Evolutionary conservation across 2,329 filamentous ascomycete species (phyloP), one percentile per base, ranked within the genome.

Genomic region (Penicillium freii): DNA sequence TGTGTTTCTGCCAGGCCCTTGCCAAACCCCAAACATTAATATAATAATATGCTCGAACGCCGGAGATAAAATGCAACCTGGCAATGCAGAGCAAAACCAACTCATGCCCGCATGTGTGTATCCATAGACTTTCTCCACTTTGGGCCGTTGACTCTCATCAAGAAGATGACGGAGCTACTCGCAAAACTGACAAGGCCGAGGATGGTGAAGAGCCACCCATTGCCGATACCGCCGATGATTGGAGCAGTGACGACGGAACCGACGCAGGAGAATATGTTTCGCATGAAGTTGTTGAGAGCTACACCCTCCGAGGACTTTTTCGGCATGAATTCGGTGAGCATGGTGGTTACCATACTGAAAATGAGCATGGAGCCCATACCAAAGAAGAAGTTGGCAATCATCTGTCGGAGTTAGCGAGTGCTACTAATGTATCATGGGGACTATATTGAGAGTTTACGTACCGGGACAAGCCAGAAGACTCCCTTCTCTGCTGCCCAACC

Each of bases 241-340:
- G 90, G 90, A 59, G 87, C 82, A 0, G 87, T 84, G 19, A 92
- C 83, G 33, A 92, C 73, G 43, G 83, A 82, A 10, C 88, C 90
- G 1, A 90, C 80, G 60, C 88, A 92, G 49, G 84, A 86, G 66
- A 92, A 87, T 39, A 92, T 90, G 65, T 93, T 94, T 47, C 90
- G 80, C 51, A 90, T 80, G 67, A 93, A 90, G 70, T 93, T 93
- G 73, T 93, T 92, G 43, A 92, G 79, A 0, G 90, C 91, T 3
- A 93, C 88, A 1, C 89, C 90, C 11, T 84, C 84, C 4, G 86
- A 89, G 49, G 87, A 87, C 61, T 82, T 81, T 42, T 84, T 81
- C 15, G 89, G 89, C 80, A 93, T 87, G 69, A 93, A 92, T 69
- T 94, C 90, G 0, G 90, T 93, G 63, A 94, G 78, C 88, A 94